Percentiles rank a stretch among this genome's conserved stretches.
Evolutionary conservation across 2,329 filamentous ascomycete genomes (phyloP).

Genomic region (Beauveria pseudobassiana): DNA sequence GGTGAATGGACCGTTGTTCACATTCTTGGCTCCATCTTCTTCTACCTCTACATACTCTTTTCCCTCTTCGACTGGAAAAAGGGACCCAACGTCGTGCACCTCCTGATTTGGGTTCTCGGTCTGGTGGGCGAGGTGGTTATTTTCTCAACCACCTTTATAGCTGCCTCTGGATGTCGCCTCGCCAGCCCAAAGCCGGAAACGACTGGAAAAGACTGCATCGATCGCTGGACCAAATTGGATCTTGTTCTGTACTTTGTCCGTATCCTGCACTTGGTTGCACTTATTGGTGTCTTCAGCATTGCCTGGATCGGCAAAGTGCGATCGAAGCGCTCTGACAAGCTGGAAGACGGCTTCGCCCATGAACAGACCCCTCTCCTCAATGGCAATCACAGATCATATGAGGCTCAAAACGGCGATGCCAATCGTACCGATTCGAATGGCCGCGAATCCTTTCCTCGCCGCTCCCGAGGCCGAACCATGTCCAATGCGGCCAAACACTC

Average conservation of each 20-base stretch:
- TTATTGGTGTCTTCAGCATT: slow-evolving; percentile 43
- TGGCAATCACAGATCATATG: slow-evolving; percentile 29
- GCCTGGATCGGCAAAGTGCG: slow-evolving; percentile 34
- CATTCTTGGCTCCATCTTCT: slow-evolving; percentile 74
- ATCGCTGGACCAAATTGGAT: slow-evolving; percentile 45
- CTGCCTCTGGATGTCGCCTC: slow-evolving; percentile 62
- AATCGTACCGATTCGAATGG: slow-evolving; percentile 15
- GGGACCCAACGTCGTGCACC: slow-evolving; percentile 72
- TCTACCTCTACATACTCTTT: slow-evolving; percentile 79
- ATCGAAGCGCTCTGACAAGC: slow-evolving; percentile 27
- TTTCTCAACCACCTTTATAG: slow-evolving; percentile 57
- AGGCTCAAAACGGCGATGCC: slow-evolving; percentile 22
- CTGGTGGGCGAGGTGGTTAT: slow-evolving; percentile 67
- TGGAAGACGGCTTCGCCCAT: slow-evolving; percentile 35
- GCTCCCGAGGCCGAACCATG: slow-evolving; percentile 28
- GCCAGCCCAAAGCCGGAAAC: slow-evolving; percentile 29
- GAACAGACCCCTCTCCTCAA: slow-evolving; percentile 60
- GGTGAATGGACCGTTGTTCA: slow-evolving; percentile 75
- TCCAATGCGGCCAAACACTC: slow-evolving; percentile 30
- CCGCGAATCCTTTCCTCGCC: slow-evolving; percentile 21
- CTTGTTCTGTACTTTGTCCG: slow-evolving; percentile 61
- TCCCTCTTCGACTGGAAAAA: slow-evolving; percentile 78
- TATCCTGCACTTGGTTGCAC: slow-evolving; percentile 54
- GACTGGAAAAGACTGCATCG: slow-evolving; percentile 23
- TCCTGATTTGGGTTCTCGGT: slow-evolving; percentile 69